A percentile compares a stretch with the other conserved stretches of the same genome.
Conservation (phyloP, 805 yeast species). For the Barnettozyma siamensis region DNA sequence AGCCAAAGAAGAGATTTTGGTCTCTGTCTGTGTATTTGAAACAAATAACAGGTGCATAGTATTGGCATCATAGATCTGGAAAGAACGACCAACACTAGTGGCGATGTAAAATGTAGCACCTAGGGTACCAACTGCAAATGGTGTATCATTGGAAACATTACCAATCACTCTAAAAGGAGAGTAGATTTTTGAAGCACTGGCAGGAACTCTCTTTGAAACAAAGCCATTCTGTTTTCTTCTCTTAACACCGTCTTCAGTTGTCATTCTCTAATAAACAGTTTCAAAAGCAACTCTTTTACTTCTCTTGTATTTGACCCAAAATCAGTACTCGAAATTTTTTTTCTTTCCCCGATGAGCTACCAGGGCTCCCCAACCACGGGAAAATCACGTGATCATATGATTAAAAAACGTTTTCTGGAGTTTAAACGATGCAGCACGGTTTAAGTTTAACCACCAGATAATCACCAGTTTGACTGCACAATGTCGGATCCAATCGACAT, state of each 20-base stretch:
- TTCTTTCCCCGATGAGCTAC: not conserved
- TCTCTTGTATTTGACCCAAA: too few relatives aligned
- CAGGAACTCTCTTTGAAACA: constrained; percentile 2
- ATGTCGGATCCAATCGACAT: constrained; percentile 23
- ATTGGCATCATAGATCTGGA: constrained; percentile 91
- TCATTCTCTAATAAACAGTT: not conserved
- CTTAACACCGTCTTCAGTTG: constrained; percentile 2
- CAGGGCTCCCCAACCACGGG: not conserved
- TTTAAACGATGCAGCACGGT: not conserved
- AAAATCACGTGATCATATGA: not conserved
- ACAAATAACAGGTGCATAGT: constrained; percentile 81
- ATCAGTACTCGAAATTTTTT: not conserved
- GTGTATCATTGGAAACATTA: constrained; percentile 78
- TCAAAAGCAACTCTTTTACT: too few relatives aligned
- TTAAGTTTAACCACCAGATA: not conserved
- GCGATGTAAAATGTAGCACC: constrained; percentile 85
- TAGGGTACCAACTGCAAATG: constrained; percentile 82
- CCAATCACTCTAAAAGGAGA: constrained; percentile 90
- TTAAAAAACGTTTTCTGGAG: not conserved
- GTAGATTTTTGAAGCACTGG: constrained; percentile 52
- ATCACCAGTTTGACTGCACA: not conserved
- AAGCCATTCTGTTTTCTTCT: constrained; percentile 12
- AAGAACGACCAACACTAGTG: constrained; percentile 82
- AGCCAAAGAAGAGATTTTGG: constrained; percentile 62
- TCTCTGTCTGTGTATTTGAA: constrained; percentile 69